Evolutionary conservation across 805 yeast species (phyloP), one percentile per base, ranked within the genome.

Genomic region (Brettanomyces sp.): DNA sequence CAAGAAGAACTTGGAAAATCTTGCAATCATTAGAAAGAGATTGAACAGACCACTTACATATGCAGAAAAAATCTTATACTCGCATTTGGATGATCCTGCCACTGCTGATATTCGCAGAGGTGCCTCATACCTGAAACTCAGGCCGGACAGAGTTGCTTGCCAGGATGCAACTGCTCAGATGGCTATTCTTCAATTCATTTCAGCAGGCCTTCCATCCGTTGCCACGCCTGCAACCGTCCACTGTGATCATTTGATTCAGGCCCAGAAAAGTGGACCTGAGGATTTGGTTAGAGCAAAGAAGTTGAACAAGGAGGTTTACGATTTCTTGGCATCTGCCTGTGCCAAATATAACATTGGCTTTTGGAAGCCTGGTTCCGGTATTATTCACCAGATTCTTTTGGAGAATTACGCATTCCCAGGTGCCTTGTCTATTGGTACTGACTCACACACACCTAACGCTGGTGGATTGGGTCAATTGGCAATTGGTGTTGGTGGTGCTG

Each of bases 111-210:
- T 67, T 72, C 52, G 69, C 73, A 80, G 99, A 69, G 99, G 99
- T 55, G 72, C 81, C 43, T 80, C 90, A 45, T 93, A 93, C 69
- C 76, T 93, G 65, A 93, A 93, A 72, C 76, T 93, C 58, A 80
- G 85, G 64, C 99, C 99, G 23, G 99, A 93, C 64, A 80, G 99
- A 65, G 98, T 93, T 42, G 99, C 99, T 25, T 91, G 95, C 95
- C 99, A 93, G 73, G 99, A 93, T 74, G 99, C 99, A n/a, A 86
- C 96, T 32, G 99, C 99, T 18, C 99, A 93, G 70, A 93, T 91
- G 87, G 99, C 99, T n/a, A 73, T 93, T 55, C 73, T 93, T 57
- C 99, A 93, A 70, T 93, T 93, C 72, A 93, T 93, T 96, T 88
- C 97, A 45, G 91, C 96, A 53, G 95, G 95, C 35, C 79, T 91